Evolutionary conservation across 768 basidiomycete species (phyloP).

Genomic region (Grammothele lineata): DNA sequence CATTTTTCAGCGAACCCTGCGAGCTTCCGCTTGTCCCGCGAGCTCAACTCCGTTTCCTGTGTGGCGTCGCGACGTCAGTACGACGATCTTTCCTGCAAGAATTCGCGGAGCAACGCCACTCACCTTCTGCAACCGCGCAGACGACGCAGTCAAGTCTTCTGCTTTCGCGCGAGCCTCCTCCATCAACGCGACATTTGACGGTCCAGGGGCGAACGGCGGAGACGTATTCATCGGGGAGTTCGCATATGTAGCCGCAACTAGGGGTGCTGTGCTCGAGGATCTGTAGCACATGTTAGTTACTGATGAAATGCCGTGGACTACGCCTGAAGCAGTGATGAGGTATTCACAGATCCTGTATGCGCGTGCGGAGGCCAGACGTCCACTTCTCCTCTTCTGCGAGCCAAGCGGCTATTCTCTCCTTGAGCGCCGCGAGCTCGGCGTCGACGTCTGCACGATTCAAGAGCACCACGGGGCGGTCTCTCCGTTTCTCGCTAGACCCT

Average conservation of each 20-base stretch:
- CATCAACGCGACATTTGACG: background rate
- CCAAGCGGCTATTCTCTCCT: background rate
- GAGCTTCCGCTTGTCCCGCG: background rate
- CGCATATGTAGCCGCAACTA: slow-evolving; percentile 11
- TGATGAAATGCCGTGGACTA: background rate
- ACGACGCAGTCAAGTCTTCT: slow-evolving; percentile 2
- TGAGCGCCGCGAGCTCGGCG: slow-evolving; percentile 1
- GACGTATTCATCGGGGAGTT: slow-evolving; percentile 20
- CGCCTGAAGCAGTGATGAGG: too few relatives aligned
- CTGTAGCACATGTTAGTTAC: background rate
- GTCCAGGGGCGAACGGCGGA: slow-evolving; percentile 12
- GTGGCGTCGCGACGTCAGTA: background rate
- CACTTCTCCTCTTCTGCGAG: slow-evolving; percentile 8
- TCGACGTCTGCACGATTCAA: slow-evolving; percentile 10
- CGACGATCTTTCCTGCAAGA: background rate
- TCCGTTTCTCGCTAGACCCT: too few relatives aligned
- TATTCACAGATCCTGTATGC: slow-evolving; percentile 8
- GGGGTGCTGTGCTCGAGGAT: background rate
- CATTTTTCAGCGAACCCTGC: background rate
- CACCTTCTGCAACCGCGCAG: slow-evolving; percentile 13
- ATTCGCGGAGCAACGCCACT: background rate
- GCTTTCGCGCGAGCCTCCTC: background rate
- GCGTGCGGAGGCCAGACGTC: background rate
- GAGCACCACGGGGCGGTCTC: too few relatives aligned
- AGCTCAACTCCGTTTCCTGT: background rate